Percentiles rank a stretch among this genome's conserved stretches.
phyloP scores from a whole-genome alignment of 305 asterid genomes.

The Fraxinus angustifolia region DNA sequence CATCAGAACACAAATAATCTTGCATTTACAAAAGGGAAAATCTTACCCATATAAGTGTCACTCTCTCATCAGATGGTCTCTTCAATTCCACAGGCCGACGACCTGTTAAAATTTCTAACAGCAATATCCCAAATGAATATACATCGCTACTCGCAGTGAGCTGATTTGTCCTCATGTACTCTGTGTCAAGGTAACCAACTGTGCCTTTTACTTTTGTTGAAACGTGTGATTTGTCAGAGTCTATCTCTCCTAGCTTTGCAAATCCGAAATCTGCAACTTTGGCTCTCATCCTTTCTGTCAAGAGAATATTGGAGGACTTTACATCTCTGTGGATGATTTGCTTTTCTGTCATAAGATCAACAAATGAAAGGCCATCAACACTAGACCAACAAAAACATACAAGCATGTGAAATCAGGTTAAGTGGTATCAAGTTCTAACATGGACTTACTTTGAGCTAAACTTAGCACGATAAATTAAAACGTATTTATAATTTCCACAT shows the following conservation, averaged over 20 bases:
- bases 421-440: not conserved
- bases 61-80: constrained; percentile 63
- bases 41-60: constrained; percentile 83
- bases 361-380: constrained; percentile 12
- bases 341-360: constrained; percentile 52
- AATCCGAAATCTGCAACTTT: constrained; percentile 99
- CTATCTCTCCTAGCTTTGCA: constrained; percentile 72
- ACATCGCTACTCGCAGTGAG: constrained; percentile 92
- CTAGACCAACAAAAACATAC: not conserved
- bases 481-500: not conserved
- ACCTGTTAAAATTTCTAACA: constrained; percentile 75
- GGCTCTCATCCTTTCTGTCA: constrained; percentile 82
- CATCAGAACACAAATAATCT: not conserved
- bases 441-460: not conserved
- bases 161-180: constrained; percentile 86
- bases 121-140: constrained; percentile 82
- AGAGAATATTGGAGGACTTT: constrained; percentile 89
- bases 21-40: constrained; percentile 2
- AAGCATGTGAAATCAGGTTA: not conserved
- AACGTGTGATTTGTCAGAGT: constrained; percentile 72
- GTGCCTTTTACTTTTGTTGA: constrained; percentile 94
- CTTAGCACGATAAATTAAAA: not conserved
- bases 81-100: constrained; percentile 91
- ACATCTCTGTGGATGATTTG: constrained; percentile 98
- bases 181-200: constrained; percentile 93